Base-by-base conservation (phyloP, 345 rosid species). In the Cochlearia excelsa region DNA sequence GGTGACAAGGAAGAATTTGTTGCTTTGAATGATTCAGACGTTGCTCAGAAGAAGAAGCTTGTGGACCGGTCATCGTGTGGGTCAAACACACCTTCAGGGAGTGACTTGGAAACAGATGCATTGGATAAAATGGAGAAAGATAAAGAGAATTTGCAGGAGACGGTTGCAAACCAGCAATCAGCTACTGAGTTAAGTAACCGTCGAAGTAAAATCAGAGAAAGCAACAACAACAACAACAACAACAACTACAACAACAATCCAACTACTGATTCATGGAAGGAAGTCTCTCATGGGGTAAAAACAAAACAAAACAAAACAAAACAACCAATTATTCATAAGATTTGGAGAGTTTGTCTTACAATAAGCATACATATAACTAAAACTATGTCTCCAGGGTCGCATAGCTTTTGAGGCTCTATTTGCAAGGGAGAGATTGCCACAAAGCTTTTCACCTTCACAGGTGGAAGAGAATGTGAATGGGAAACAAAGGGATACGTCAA, bases 41-140 rank as follows among this genome's bases (percentile, higher is more conserved):
- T 68, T 74, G 53, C 77, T 26, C 79, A 76, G 64, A 78, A 34
- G 70, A 80, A 80, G 76, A 92, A 83, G 55, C 87, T 61, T 48
- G 86, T 78, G 74, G 86, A 88, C 39, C 90, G 96, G 16, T 92
- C 98, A 67, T 92, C 98, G 0, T 88, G 98, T 72, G 96, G 95
- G 50, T 92, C 98, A 59, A 88, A 92, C 74, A 84, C 95, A 48
- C 69, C 93, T 66, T 88, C 95, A 51, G 82, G 90, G 66, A 86
- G 96, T 60, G 98, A 91, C 35, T 79, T 79, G 8, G 98, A 92
- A 75, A 83, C 84, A 33, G 87, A 92, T 51, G 86, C 84, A 31
- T 73, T 86, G 52, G 82, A 77, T 68, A 86, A 86, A 30, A 55
- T 61, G 58, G 73, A 69, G 63, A 62, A 61, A 40, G 68, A 48